Evolutionary conservation across 2,329 filamentous ascomycete species (phyloP).

Genomic region (Pezicula rhizophila): DNA sequence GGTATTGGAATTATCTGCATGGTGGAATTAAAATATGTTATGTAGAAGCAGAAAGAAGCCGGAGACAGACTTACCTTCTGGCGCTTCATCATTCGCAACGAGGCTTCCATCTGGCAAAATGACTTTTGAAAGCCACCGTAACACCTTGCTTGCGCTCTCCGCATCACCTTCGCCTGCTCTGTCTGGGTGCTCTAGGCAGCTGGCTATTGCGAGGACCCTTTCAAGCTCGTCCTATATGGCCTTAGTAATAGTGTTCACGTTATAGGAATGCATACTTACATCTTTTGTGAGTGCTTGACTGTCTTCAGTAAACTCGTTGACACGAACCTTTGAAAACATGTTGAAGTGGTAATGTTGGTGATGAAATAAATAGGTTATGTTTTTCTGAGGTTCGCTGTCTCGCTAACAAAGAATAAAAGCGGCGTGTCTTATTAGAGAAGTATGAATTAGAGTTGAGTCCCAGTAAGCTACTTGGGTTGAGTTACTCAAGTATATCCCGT

Average conservation of each 20-base stretch:
- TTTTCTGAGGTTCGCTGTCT: no score
- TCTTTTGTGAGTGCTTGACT: no score
- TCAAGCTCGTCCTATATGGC: constrained; percentile 20
- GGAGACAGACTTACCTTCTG: constrained; percentile 11
- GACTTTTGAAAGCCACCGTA: constrained; percentile 15
- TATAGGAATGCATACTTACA: no score
- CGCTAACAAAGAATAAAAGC: no score
- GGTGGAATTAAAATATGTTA: background rate
- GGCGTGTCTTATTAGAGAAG: no score
- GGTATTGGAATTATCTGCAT: constrained; percentile 2
- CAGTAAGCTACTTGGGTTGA: no score
- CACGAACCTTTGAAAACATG: no score
- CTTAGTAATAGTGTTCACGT: background rate
- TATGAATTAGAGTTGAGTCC: no score
- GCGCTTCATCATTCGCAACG: constrained; percentile 15
- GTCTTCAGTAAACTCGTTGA: no score
- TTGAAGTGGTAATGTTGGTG: no score
- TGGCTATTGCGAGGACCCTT: constrained; percentile 17
- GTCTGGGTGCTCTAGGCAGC: constrained; percentile 14
- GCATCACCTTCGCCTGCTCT: constrained; percentile 8
- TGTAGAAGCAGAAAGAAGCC: background rate
- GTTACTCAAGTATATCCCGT: no score
- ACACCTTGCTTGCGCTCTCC: constrained; percentile 11
- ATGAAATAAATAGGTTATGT: no score
- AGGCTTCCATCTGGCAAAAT: constrained; percentile 19